A percentile compares a stretch with the other conserved stretches of the same genome.
phyloP scores from a whole-genome alignment of 805 yeast species.

The Wickerhamomyces canadensis region DNA sequence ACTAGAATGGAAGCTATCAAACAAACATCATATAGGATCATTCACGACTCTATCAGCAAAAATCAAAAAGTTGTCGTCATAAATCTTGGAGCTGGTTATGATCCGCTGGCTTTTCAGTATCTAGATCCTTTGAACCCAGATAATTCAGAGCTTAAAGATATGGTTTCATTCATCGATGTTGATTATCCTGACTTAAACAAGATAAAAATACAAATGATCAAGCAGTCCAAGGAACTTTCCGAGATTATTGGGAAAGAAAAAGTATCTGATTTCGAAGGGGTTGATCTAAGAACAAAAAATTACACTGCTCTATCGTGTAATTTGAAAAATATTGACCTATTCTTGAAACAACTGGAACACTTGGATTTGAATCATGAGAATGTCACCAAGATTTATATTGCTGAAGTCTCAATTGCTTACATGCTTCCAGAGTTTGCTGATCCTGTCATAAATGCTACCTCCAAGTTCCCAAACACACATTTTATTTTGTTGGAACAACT shows the following conservation, averaged over 20 bases:
- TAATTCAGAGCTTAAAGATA: conserved; percentile 25
- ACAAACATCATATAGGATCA: conserved; percentile 43
- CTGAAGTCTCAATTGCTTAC: conserved; percentile 80
- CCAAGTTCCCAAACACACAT: conserved; percentile 42
- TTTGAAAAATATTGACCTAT: conserved; percentile 41
- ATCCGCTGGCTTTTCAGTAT: conserved; percentile 52
- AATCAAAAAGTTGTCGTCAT: conserved; percentile 38
- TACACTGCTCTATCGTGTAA: conserved; percentile 67
- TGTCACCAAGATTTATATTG: conserved; percentile 55
- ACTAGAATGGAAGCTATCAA: conserved; percentile 67
- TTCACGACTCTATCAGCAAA: conserved; percentile 22
- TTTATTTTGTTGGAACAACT: conserved; percentile 68
- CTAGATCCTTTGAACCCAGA: conserved; percentile 29
- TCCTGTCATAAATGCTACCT: conserved; percentile 45
- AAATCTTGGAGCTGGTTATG: conserved; percentile 78
- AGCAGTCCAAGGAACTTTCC: conserved; percentile 39
- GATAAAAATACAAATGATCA: conserved; percentile 50
- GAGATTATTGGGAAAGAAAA: conserved; percentile 35
- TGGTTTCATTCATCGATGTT: conserved; percentile 54
- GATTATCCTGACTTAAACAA: conserved; percentile 68
- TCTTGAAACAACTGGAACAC: conserved; percentile 20
- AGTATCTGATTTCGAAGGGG: conserved; percentile 13
- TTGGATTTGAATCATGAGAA: conserved; percentile 20
- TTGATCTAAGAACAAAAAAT: conserved; percentile 32
- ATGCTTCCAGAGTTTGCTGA: conserved; percentile 68